phyloP scores from a whole-genome alignment of 2,329 filamentous ascomycete genomes.

The Xylaria arbuscula region DNA sequence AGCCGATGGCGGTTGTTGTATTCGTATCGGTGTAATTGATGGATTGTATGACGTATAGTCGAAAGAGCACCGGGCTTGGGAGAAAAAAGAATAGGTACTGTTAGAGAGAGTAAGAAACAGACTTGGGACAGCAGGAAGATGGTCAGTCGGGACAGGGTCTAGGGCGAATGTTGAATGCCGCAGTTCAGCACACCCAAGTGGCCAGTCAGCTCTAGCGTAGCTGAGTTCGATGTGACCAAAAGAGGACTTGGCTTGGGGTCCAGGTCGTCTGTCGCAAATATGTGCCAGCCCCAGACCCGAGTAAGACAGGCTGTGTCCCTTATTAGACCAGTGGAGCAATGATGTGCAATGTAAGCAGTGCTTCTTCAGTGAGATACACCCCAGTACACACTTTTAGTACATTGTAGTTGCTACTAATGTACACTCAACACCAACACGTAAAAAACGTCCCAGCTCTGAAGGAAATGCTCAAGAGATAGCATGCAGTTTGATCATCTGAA shows the following conservation, averaged over 20 bases:
- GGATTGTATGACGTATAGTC: constrained; percentile 13
- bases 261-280: constrained; percentile 18
- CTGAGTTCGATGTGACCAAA: constrained; percentile 31
- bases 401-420: background rate
- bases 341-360: constrained; percentile 9
- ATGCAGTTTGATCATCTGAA: constrained; percentile 1
- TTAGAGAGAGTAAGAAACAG: constrained; percentile 12
- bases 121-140: constrained; percentile 20
- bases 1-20: background rate
- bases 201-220: constrained; percentile 21
- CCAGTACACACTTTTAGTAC: background rate
- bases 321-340: constrained; percentile 21
- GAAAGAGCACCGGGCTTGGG: constrained; percentile 26
- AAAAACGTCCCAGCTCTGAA: background rate
- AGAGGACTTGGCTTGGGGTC: constrained; percentile 12
- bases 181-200: constrained; percentile 20
- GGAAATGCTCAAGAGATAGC: background rate
- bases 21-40: constrained; percentile 3
- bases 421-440: constrained; percentile 11
- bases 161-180: constrained; percentile 23
- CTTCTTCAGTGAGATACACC: constrained; percentile 13
- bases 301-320: constrained; percentile 36
- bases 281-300: constrained; percentile 26
- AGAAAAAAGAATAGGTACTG: constrained; percentile 18
- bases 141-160: constrained; percentile 17